Evolutionary conservation across 1,139 yeast genomes (phyloP), one percentile per base, ranked within the genome.

Genomic region (Geotrichum phurueaensis): DNA sequence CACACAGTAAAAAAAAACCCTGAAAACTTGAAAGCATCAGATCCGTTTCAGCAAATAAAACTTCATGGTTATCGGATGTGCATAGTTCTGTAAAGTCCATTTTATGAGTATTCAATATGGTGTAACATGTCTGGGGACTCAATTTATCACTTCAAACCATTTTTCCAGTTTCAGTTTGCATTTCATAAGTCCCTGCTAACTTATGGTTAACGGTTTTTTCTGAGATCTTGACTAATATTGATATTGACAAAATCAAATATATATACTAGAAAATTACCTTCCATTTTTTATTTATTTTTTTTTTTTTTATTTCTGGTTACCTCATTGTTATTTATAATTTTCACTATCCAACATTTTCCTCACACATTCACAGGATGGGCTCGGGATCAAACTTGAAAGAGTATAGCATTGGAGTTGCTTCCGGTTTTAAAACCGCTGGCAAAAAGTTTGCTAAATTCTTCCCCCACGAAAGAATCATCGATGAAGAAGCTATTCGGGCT

Each of bases 391-490:
- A n/a, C n/a, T 27, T 27, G 9, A 27, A 27, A 27, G 31, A 27
- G 10, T 27, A 27, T 5, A 27, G 31, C 31, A 27, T 7, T 7
- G 9, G 31, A 10, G 3, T 10, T 27, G 20, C 47, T 39, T 39
- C 47, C 18, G n/a, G 10, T n/a, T 1, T 39, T 7, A 39, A 39
- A 39, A 4, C n/a, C 20, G 5, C n/a, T 13, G 47, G 47, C 18
- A 39, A 39, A 10, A 39, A 39, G 22, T 2, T 39, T 39, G 47
- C 20, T 22, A 54, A 48, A 18, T 54, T 29, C 27, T 48, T 54
- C 15, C 61, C 61, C 18, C 61, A 54, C n/a, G 54, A 31, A 15
- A 31, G 58, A 25, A 58, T 49, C 12, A 59, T 59, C 22, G 61
- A 59, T 25, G 61, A 59, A 29, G 53, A 54, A 9, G 57, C 29